Percentiles rank a stretch among this genome's conserved stretches.
Evolutionary conservation across 306 rosid species (phyloP).

Genomic region (Gastrolobium bilobum): DNA sequence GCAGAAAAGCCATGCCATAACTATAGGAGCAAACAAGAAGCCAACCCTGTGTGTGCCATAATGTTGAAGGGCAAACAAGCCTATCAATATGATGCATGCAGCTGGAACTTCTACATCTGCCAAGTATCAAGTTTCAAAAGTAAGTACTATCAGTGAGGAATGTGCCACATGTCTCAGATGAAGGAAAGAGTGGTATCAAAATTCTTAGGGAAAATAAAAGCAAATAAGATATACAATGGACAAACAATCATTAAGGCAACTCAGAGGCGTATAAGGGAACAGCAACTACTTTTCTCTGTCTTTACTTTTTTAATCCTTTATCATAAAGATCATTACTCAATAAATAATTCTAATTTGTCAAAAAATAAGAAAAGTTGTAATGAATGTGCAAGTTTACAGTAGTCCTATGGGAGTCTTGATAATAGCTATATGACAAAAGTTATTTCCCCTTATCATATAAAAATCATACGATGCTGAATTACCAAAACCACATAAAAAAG

Average conservation of each 20-base stretch:
- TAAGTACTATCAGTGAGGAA: conserved; percentile 25
- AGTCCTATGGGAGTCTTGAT: not conserved
- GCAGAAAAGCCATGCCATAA: conserved; percentile 85
- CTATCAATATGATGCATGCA: conserved; percentile 80
- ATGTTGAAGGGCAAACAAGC: conserved; percentile 95
- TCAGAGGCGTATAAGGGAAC: conserved; percentile 9
- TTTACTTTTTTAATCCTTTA: conserved; percentile 5
- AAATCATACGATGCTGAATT: not conserved
- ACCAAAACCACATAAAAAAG: conserved; percentile 8
- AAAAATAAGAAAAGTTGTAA: not conserved
- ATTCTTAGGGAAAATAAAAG: conserved; percentile 37
- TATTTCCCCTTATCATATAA: conserved; percentile 16
- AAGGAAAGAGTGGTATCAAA: conserved; percentile 37
- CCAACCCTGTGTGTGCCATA: conserved; percentile 97
- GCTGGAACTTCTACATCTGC: conserved; percentile 90
- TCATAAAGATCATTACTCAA: not conserved
- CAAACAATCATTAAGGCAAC: conserved; percentile 22
- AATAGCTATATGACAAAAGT: conserved; percentile 11
- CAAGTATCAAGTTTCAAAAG: conserved; percentile 49
- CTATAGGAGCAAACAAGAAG: conserved; percentile 91
- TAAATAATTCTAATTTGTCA: conserved; percentile 13
- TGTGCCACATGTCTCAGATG: conserved; percentile 18
- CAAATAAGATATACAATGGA: conserved; percentile 1
- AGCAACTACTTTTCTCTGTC: not conserved
- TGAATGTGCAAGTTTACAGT: not conserved